phyloP scores from a whole-genome alignment of 2,329 filamentous ascomycete genomes.

The Penicillium sp. region DNA sequence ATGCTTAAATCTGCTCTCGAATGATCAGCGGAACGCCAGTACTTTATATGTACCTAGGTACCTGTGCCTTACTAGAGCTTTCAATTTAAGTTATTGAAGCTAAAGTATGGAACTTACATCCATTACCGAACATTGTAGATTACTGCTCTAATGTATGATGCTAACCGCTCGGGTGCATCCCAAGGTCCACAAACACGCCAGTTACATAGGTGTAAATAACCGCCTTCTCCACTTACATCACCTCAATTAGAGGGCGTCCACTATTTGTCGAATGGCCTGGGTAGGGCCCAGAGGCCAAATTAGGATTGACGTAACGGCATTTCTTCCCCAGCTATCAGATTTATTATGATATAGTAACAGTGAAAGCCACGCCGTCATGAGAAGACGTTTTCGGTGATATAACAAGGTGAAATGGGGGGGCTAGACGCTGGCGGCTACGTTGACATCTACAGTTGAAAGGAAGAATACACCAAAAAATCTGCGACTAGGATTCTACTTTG shows the following conservation, averaged over 20 bases:
- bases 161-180: not conserved
- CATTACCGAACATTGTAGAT: not conserved
- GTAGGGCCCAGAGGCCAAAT: not conserved
- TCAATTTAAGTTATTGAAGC: conserved; percentile 2
- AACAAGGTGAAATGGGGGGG: not conserved
- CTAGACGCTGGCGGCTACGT: not conserved
- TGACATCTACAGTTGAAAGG: not conserved
- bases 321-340: not conserved
- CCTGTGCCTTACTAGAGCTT: not conserved
- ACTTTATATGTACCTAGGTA: not conserved
- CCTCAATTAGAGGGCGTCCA: not conserved
- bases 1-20: not conserved
- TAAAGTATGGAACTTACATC: not conserved
- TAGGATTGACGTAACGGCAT: not conserved
- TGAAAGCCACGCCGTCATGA: conserved; percentile 7
- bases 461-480: not conserved
- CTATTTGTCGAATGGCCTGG: not conserved
- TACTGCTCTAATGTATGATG: not conserved
- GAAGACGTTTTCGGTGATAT: not conserved
- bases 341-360: not conserved
- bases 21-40: conserved; percentile 2
- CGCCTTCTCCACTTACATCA: not conserved
- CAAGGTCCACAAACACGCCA: not conserved
- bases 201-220: not conserved
- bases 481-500: not conserved